Conservation (phyloP, 805 yeast genomes). For the Ogataea ganodermae region DNA sequence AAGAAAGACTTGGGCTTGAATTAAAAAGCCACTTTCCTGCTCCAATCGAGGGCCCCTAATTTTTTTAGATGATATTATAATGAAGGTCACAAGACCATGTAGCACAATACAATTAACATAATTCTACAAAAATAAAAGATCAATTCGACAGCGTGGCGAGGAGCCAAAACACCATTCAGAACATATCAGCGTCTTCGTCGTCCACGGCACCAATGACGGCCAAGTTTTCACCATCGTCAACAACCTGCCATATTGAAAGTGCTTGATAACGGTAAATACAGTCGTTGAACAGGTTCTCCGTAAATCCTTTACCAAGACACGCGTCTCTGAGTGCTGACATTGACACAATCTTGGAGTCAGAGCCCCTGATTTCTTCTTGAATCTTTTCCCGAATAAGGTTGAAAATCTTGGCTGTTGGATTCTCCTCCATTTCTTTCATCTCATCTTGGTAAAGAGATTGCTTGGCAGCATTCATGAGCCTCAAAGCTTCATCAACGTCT, state of each 20-base stretch:
- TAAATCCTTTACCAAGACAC: constrained; percentile 79
- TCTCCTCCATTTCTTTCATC: constrained; percentile 55
- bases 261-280: constrained; percentile 75
- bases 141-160: neutral
- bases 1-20: constrained; percentile 66
- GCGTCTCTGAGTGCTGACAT: constrained; percentile 59
- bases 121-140: constrained; percentile 2
- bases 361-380: constrained; percentile 25
- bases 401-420: constrained; percentile 68
- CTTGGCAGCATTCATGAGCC: constrained; percentile 85
- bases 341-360: constrained; percentile 38
- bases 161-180: constrained; percentile 4
- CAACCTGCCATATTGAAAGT: constrained; percentile 73
- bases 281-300: constrained; percentile 71
- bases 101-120: constrained; percentile 6
- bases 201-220: constrained; percentile 50
- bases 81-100: constrained; percentile 2
- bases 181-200: constrained; percentile 37
- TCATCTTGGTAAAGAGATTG: constrained; percentile 67
- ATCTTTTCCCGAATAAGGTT: constrained; percentile 59
- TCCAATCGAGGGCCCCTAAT: neutral
- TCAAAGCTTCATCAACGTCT: constrained; percentile 94
- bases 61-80: neutral
- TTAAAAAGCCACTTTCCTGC: neutral
- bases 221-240: constrained; percentile 68